Conservation (phyloP, 2,329 filamentous ascomycete genomes). For the Neofusicoccum sp. region DNA sequence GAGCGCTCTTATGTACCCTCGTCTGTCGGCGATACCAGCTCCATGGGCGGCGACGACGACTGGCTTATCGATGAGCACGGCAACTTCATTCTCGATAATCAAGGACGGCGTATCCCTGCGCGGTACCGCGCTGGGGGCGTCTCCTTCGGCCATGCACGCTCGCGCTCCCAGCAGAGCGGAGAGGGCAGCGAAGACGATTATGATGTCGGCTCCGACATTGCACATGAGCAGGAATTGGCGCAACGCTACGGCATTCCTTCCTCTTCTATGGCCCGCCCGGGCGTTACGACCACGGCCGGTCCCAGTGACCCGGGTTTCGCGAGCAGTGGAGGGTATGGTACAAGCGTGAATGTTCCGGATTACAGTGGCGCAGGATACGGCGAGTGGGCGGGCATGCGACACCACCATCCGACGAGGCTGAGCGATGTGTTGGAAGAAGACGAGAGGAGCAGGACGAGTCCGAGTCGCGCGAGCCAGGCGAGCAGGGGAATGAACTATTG, state of each 20-base stretch:
- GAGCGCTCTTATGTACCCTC: conserved; percentile 42
- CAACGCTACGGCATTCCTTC: conserved; percentile 47
- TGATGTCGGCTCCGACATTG: conserved; percentile 55
- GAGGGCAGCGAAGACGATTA: conserved; percentile 50
- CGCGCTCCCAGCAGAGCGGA: conserved; percentile 12
- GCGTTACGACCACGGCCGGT: conserved; percentile 3
- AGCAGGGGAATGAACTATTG: conserved; percentile 24
- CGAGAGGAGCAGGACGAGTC: conserved; percentile 41
- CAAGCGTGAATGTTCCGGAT: conserved; percentile 29
- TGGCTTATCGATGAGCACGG: conserved; percentile 40
- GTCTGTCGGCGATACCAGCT: conserved; percentile 33
- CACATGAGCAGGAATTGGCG: conserved; percentile 51
- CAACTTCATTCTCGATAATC: conserved; percentile 39
- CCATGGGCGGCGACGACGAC: conserved; percentile 39
- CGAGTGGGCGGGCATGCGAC: conserved; percentile 39
- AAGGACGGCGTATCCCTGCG: conserved; percentile 37
- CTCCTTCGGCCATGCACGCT: conserved; percentile 3
- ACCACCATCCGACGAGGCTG: conserved; percentile 43
- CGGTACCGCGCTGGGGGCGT: conserved; percentile 23
- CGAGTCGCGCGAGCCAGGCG: conserved; percentile 40
- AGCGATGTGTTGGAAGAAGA: conserved; percentile 44
- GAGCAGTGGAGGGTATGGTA: neutral
- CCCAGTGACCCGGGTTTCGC: conserved; percentile 8
- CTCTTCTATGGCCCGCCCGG: neutral
- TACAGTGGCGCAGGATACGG: conserved; percentile 43